A percentile compares a stretch with the other conserved stretches of the same genome.
phyloP scores from a whole-genome alignment of 75 land plant genomes.

The Pinus tabuliformis region DNA sequence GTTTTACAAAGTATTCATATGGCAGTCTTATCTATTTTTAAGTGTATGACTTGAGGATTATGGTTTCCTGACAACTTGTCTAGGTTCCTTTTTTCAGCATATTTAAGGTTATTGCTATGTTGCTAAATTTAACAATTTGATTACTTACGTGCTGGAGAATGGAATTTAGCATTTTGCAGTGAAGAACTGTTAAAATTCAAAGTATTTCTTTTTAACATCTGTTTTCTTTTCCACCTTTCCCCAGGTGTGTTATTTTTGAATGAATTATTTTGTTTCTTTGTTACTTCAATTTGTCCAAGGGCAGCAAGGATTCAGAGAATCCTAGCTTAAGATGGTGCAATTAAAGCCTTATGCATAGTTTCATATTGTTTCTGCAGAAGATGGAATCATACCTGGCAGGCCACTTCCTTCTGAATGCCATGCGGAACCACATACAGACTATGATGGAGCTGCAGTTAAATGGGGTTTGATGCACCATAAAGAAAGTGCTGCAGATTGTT shows the following conservation, averaged over 20 bases:
- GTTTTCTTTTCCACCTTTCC: not conserved
- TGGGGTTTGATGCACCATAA: constrained; percentile 94
- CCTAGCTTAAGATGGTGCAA: not conserved
- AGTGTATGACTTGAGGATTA: too few relatives aligned
- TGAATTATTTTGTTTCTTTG: not conserved
- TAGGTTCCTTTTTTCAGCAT: too few relatives aligned
- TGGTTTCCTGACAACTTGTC: too few relatives aligned
- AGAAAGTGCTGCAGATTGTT: constrained; percentile 97
- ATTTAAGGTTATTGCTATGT: too few relatives aligned
- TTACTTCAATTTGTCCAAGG: not conserved
- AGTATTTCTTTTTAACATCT: not conserved
- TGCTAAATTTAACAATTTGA: too few relatives aligned
- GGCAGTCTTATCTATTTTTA: not conserved
- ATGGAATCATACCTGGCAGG: constrained; percentile 74
- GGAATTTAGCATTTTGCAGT: too few relatives aligned
- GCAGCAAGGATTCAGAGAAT: not conserved
- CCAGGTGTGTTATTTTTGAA: too few relatives aligned
- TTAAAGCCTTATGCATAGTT: constrained; percentile 3
- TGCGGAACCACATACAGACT: constrained; percentile 84
- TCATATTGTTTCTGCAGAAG: constrained; percentile 32
- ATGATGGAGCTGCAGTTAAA: constrained; percentile 81
- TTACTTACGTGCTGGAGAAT: too few relatives aligned
- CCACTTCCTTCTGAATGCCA: constrained; percentile 76
- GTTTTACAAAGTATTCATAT: not conserved
- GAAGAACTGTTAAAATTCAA: too few relatives aligned